Evolutionary conservation across 805 yeast genomes (phyloP).

Genomic region (Cyberlindnera lachancei): DNA sequence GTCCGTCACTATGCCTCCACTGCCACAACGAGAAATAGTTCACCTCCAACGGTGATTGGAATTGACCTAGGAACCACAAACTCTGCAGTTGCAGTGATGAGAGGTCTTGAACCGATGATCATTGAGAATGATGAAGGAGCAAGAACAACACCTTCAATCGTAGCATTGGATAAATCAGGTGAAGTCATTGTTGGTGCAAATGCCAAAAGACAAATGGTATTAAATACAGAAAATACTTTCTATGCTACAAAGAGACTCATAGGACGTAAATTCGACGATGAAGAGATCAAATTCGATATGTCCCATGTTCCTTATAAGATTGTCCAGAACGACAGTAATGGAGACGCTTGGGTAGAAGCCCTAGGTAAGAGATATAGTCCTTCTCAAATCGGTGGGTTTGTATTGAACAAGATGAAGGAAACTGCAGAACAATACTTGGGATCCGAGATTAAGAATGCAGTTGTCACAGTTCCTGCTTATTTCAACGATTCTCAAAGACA

Average conservation of each 20-base stretch:
- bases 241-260: constrained; percentile 78
- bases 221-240: constrained; percentile 72
- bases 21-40: not conserved
- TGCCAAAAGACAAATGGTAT: constrained; percentile 71
- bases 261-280: constrained; percentile 63
- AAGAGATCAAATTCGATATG: constrained; percentile 64
- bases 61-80: constrained; percentile 83
- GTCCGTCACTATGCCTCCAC: not conserved
- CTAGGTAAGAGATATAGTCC: constrained; percentile 48
- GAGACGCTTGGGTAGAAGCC: constrained; percentile 59
- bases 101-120: constrained; percentile 54
- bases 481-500: constrained; percentile 78
- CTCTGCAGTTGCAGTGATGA: constrained; percentile 76
- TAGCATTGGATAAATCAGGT: constrained; percentile 48
- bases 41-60: constrained; percentile 45
- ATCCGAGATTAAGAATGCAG: constrained; percentile 59
- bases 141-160: constrained; percentile 74
- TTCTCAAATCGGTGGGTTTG: constrained; percentile 61
- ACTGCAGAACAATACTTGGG: constrained; percentile 53
- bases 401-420: constrained; percentile 56
- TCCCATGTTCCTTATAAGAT: constrained; percentile 57
- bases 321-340: constrained; percentile 46
- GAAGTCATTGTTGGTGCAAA: constrained; percentile 52
- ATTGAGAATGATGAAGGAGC: constrained; percentile 75
- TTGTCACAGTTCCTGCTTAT: constrained; percentile 80